Evolutionary conservation across 371 early-diverging fungal genomes (phyloP).

Genomic region (Lichtheimia hyalospora): DNA sequence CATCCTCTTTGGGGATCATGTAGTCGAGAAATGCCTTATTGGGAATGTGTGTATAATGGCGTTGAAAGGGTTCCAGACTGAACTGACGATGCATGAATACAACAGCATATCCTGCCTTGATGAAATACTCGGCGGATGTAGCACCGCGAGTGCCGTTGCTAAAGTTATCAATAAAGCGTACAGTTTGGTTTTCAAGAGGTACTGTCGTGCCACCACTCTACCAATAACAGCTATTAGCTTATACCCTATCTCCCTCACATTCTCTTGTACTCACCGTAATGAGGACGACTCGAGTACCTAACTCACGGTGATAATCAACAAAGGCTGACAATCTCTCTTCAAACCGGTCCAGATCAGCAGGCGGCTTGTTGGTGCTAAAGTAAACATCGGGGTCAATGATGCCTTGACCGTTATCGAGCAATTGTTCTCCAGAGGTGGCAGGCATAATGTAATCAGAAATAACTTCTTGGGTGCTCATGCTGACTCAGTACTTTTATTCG

Average conservation of each 20-base stretch:
- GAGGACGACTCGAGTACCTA: constrained; percentile 70
- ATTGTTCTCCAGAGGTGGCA: constrained; percentile 11
- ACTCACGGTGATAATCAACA: constrained; percentile 61
- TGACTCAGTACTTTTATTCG: background rate
- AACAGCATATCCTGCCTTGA: constrained; percentile 91
- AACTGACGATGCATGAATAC: constrained; percentile 95
- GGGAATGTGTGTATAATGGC: constrained; percentile 85
- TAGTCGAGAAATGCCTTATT: constrained; percentile 80
- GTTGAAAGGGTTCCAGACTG: constrained; percentile 89
- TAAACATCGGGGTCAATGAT: constrained; percentile 78
- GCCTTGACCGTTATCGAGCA: constrained; percentile 54
- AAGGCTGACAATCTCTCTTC: constrained; percentile 67
- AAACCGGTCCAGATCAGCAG: constrained; percentile 66
- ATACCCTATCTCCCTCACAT: background rate
- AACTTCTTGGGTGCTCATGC: background rate
- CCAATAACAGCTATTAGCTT: background rate
- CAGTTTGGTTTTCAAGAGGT: constrained; percentile 94
- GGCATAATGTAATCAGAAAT: background rate
- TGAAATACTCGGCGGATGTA: constrained; percentile 92
- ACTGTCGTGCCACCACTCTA: constrained; percentile 97
- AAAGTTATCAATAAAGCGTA: constrained; percentile 99
- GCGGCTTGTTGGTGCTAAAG: constrained; percentile 77
- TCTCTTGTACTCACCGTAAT: constrained; percentile 63
- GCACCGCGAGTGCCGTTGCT: constrained; percentile 96
- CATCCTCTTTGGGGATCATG: constrained; percentile 60